These are phyloP conservation scores for Lactarius pseudohatsudake DNA, from an alignment of 768 basidiomycete species.

Conservation along the genomic window DNA sequence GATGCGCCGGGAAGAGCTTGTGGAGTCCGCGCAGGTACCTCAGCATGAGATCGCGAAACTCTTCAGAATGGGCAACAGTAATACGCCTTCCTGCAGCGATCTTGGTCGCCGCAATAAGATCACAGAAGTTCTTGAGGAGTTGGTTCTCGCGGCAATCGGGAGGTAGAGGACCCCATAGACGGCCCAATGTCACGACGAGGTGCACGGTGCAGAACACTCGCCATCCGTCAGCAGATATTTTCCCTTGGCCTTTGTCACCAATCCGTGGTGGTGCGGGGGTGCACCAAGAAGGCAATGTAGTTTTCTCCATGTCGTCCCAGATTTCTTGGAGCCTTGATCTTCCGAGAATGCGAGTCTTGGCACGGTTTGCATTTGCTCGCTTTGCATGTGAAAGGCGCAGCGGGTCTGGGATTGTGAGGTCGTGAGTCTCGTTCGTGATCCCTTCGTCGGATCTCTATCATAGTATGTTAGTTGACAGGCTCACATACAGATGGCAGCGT, in stretches of 20 bases:
- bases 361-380: not conserved
- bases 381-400: not conserved
- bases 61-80: not conserved
- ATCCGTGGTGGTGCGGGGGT: constrained; percentile 20
- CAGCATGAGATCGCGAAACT: constrained; percentile 29
- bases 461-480: not conserved
- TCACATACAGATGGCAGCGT: no score
- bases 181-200: not conserved
- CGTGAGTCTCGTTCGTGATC: not conserved
- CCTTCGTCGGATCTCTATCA: not conserved
- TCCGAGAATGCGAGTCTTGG: not conserved
- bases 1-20: constrained; percentile 32
- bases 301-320: constrained; percentile 18
- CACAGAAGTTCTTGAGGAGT: not conserved
- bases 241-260: constrained; percentile 30
- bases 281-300: constrained; percentile 32
- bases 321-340: not conserved
- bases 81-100: not conserved
- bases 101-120: not conserved
- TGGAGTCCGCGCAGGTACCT: constrained; percentile 37
- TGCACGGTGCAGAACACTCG: constrained; percentile 16
- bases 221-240: constrained; percentile 34
- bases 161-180: not conserved
- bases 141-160: not conserved
- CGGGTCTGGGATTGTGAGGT: not conserved